Evolutionary conservation across 192 early-diverging fungal genomes (phyloP).

Genomic region (Coemansia javaensis): DNA sequence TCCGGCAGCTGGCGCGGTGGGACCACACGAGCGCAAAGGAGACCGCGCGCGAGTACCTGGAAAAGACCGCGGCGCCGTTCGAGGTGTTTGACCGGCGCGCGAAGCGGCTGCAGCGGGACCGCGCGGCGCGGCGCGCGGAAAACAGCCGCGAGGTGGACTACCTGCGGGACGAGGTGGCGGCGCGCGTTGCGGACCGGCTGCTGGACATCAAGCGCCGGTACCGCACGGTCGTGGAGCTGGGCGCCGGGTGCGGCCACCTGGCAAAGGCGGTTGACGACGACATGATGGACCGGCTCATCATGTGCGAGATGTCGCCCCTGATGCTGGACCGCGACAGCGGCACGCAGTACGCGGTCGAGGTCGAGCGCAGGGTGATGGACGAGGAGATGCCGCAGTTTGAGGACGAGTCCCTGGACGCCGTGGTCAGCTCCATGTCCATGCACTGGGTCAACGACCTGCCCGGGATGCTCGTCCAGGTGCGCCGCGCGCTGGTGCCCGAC

Average conservation of each 20-base stretch:
- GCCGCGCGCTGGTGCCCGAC: slow-evolving; percentile 80
- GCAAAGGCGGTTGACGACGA: slow-evolving; percentile 75
- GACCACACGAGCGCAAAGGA: too few relatives aligned
- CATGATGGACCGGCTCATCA: slow-evolving; percentile 76
- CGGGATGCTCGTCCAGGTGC: slow-evolving; percentile 75
- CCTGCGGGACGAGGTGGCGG: slow-evolving; percentile 86
- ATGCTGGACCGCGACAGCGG: slow-evolving; percentile 46
- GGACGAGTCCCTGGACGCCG: slow-evolving; percentile 79
- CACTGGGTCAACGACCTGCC: slow-evolving; percentile 98
- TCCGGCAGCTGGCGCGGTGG: too few relatives aligned
- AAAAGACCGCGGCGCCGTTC: slow-evolving; percentile 38
- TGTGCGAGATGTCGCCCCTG: slow-evolving; percentile 78
- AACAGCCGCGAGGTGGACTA: slow-evolving; percentile 78
- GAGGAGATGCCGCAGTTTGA: slow-evolving; percentile 80
- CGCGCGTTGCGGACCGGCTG: slow-evolving; percentile 79
- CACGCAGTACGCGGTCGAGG: slow-evolving; percentile 58
- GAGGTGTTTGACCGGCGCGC: slow-evolving; percentile 76
- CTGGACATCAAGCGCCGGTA: slow-evolving; percentile 90
- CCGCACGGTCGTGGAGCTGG: slow-evolving; percentile 81
- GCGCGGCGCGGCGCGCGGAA: slow-evolving; percentile 56
- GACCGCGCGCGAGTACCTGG: slow-evolving; percentile 37
- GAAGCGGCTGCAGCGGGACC: slow-evolving; percentile 75
- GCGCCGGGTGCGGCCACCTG: slow-evolving; percentile 84
- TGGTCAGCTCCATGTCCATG: slow-evolving; percentile 78
- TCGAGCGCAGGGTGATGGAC: slow-evolving; percentile 74